phyloP scores from a whole-genome alignment of 345 rosid species.

The Camelina hispida region DNA sequence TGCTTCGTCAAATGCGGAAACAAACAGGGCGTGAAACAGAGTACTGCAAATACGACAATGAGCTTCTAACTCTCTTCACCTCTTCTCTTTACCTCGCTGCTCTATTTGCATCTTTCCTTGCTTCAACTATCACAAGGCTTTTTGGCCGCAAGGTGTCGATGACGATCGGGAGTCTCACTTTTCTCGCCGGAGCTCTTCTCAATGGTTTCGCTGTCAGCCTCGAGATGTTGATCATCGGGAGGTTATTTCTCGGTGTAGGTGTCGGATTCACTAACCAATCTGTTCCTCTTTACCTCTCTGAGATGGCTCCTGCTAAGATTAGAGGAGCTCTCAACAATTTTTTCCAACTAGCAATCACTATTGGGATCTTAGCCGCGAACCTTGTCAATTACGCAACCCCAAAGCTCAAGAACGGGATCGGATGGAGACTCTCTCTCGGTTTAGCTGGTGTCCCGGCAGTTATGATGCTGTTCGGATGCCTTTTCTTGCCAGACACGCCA shows the following conservation, averaged over 20 bases:
- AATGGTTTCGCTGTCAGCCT: conserved; percentile 49
- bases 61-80: conserved; percentile 51
- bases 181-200: conserved; percentile 50
- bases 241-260: conserved; percentile 55
- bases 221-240: conserved; percentile 54
- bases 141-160: conserved; percentile 52
- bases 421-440: conserved; percentile 52
- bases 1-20: conserved; percentile 27
- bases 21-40: conserved; percentile 33
- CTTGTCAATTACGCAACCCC: conserved; percentile 43
- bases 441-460: conserved; percentile 48
- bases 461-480: conserved; percentile 34
- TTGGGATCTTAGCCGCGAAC: conserved; percentile 49
- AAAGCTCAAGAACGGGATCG: conserved; percentile 35
- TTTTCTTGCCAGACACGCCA: conserved; percentile 53
- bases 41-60: conserved; percentile 53
- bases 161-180: conserved; percentile 45
- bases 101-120: conserved; percentile 43
- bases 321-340: conserved; percentile 50
- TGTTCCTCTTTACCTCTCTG: conserved; percentile 53
- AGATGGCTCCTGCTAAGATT: conserved; percentile 51
- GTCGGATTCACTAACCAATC: conserved; percentile 57
- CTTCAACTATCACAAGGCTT: conserved; percentile 29
- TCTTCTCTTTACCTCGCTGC: conserved; percentile 58
- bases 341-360: conserved; percentile 47